Percentiles rank a stretch among this genome's conserved stretches.
These are phyloP conservation scores for Gymnopilus dilepis DNA, from an alignment of 768 basidiomycete genomes.

Conservation along the genomic window DNA sequence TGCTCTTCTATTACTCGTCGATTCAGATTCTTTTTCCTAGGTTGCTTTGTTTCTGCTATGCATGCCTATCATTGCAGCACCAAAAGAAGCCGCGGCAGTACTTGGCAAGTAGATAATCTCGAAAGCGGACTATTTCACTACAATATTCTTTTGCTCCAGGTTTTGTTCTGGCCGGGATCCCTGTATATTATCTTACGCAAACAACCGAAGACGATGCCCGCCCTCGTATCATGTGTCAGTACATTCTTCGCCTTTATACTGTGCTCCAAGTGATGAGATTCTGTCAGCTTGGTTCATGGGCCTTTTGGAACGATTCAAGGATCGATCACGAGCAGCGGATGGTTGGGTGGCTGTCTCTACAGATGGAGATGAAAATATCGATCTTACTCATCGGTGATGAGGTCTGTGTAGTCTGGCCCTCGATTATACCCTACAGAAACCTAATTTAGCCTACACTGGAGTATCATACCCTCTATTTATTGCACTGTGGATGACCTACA, in stretches of 20 bases:
- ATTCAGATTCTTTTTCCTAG: conserved; percentile 39
- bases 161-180: conserved; percentile 80
- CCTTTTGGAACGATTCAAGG: conserved; percentile 51
- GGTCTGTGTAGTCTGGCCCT: neutral
- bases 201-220: conserved; percentile 46
- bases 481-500: neutral
- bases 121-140: neutral
- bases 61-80: conserved; percentile 95
- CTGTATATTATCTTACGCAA: conserved; percentile 83
- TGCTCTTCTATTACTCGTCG: neutral
- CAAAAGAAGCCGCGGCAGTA: conserved; percentile 85
- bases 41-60: conserved; percentile 89
- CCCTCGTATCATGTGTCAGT: conserved; percentile 49
- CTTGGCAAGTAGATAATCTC: conserved; percentile 58
- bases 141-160: conserved; percentile 42
- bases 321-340: conserved; percentile 56
- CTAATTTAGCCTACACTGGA: neutral
- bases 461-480: conserved; percentile 13
- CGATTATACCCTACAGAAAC: conserved; percentile 7
- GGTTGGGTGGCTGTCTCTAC: conserved; percentile 85
- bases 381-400: conserved; percentile 57
- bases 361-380: conserved; percentile 69
- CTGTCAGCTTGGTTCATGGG: conserved; percentile 29
- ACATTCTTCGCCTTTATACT: conserved; percentile 4
- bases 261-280: conserved; percentile 20